Base-by-base conservation (phyloP, 495 filamentous ascomycete genomes). In the Amniculicola lignicola region DNA sequence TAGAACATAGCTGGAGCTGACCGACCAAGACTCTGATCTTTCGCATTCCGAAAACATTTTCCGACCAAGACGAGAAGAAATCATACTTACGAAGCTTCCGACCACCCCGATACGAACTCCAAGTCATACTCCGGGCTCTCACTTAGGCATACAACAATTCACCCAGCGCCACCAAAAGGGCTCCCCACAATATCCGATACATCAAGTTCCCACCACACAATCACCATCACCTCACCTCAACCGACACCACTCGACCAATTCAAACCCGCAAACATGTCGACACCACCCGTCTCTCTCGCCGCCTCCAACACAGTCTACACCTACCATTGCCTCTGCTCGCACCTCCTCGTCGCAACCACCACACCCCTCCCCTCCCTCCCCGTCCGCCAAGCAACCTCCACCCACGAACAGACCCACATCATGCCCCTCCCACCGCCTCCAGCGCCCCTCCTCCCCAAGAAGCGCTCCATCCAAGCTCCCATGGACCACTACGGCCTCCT, bases 251-350 rank as follows among this genome's bases (percentile, higher is more conserved):
- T 33, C 29, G n/a, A n/a, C 7, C 7, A 7, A 33, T 7, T 33
- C 29, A 40, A 40, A 40, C n/a, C n/a, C n/a, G n/a, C n/a, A n/a
- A n/a, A n/a, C n/a, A 10, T 19, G 9, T 10, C 16, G 10, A 40
- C 42, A 31, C 14, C 36, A 28, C 14, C 18, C 9, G 49, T 60
- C 57, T 60, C 57, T 37, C 57, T 60, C 29, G 36, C 49, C 19
- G 50, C 55, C 24, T 33, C 27, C 36, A 31, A 40, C 70, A 69
- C 64, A 21, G 75, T 82, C 61, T 73, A 75, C 64, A 87, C 84
- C 44, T 85, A 87, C 75, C 86, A 90, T 74, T 88, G 85, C 76
- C 74, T 83, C 75, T 90, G 86, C 78, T 81, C 74, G 36, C 78
- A 85, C 65, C 82, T 87, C 66, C 72, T 90, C 38, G 75, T 90